Evolutionary conservation across 1,284 basidiomycete genomes (phyloP).

Genomic region (Porodaedalea pini): DNA sequence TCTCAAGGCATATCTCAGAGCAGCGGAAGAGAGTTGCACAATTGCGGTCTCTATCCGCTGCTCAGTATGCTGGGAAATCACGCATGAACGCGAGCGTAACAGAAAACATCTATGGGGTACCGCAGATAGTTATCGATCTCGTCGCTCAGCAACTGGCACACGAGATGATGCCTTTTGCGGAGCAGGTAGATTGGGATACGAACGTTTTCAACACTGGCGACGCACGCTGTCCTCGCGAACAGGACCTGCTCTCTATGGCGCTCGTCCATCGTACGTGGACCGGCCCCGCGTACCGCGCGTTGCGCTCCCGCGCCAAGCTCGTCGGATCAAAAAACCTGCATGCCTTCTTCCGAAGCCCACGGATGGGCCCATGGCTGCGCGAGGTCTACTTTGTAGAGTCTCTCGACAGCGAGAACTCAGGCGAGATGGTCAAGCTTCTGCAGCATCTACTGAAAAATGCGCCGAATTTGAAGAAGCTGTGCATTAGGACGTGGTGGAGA

Average conservation of each 20-base stretch:
- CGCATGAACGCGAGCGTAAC: background rate
- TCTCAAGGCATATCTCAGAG: background rate
- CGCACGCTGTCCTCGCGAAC: background rate
- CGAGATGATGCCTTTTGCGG: background rate
- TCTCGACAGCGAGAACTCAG: background rate
- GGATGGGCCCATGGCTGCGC: background rate
- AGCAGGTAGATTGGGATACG: constrained; percentile 4
- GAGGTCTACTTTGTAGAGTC: constrained; percentile 1
- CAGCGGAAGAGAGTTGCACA: background rate
- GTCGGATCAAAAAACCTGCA: background rate
- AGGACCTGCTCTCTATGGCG: background rate
- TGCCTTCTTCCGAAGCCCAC: background rate
- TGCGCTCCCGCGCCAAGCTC: background rate
- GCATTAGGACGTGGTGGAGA: constrained; percentile 1
- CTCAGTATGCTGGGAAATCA: background rate
- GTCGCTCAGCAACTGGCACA: background rate
- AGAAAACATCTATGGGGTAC: background rate
- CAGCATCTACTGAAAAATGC: background rate
- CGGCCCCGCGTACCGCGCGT: background rate
- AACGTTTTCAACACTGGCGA: background rate
- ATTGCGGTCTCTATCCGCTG: background rate
- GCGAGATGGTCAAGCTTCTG: background rate
- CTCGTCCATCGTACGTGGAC: constrained; percentile 12
- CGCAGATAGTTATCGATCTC: background rate
- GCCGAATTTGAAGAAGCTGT: background rate